Percentiles rank a stretch among this genome's conserved stretches.
These are phyloP conservation scores for Saccharomycopsis sp. DNA, from an alignment of 805 yeast species.

Conservation along the genomic window DNA sequence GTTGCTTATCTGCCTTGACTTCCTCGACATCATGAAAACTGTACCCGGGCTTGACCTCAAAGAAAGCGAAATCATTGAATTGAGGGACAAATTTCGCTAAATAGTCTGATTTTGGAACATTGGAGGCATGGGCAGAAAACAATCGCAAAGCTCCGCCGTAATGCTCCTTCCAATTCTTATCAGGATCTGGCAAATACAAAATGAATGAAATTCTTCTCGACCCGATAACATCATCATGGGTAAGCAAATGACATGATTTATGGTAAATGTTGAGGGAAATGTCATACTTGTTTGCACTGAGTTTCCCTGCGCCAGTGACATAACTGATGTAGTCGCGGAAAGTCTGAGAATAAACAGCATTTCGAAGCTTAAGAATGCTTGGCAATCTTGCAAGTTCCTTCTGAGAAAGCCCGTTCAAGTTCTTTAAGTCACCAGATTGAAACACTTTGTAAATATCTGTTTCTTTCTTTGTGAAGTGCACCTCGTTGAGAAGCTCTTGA, in stretches of 20 bases:
- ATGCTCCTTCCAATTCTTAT: slow-evolving; percentile 77
- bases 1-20: slow-evolving; percentile 82
- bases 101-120: slow-evolving; percentile 81
- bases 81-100: slow-evolving; percentile 73
- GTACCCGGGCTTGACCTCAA: slow-evolving; percentile 91
- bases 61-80: slow-evolving; percentile 93
- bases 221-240: slow-evolving; percentile 98
- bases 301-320: slow-evolving; percentile 81
- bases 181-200: slow-evolving; percentile 88
- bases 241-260: slow-evolving; percentile 86
- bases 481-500: slow-evolving; percentile 71
- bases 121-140: slow-evolving; percentile 80
- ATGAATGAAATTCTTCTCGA: slow-evolving; percentile 90
- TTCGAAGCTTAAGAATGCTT: slow-evolving; percentile 67
- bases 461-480: slow-evolving; percentile 90
- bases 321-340: slow-evolving; percentile 72
- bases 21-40: slow-evolving; percentile 98
- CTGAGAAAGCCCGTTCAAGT: slow-evolving; percentile 76
- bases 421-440: slow-evolving; percentile 89
- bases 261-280: slow-evolving; percentile 87
- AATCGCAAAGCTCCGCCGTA: slow-evolving; percentile 92
- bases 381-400: slow-evolving; percentile 70
- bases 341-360: slow-evolving; percentile 80
- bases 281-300: slow-evolving; percentile 88
- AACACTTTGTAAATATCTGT: slow-evolving; percentile 92